Conservation (phyloP, 2,329 filamentous ascomycete genomes). For the Paecilomyces sp. region DNA sequence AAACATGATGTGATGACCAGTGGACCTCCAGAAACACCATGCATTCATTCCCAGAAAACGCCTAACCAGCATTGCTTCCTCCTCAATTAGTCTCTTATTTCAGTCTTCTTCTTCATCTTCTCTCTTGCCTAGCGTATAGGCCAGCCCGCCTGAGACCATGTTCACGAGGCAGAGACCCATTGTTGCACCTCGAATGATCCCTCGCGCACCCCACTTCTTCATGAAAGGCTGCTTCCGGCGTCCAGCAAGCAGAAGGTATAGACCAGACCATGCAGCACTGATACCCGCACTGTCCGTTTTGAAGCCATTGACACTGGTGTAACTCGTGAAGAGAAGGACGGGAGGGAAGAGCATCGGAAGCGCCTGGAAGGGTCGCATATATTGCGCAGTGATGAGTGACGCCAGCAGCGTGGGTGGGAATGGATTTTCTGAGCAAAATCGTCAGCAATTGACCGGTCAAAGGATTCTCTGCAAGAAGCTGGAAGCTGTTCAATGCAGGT, state of each 20-base stretch:
- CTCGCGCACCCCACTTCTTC: slow-evolving; percentile 39
- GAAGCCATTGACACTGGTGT: slow-evolving; percentile 57
- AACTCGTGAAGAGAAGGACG: slow-evolving; percentile 58
- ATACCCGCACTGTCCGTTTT: slow-evolving; percentile 58
- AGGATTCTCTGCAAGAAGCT: neutral
- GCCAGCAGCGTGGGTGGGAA: slow-evolving; percentile 59
- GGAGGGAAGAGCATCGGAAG: slow-evolving; percentile 63
- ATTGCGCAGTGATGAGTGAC: slow-evolving; percentile 59
- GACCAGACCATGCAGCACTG: slow-evolving; percentile 57
- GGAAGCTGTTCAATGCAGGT: neutral
- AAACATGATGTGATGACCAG: neutral
- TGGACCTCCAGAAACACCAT: neutral
- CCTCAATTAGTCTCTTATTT: neutral
- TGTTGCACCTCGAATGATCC: slow-evolving; percentile 37
- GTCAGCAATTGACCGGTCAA: neutral
- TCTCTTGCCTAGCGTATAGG: slow-evolving; percentile 38
- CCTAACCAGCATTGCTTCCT: neutral
- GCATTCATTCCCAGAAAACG: neutral
- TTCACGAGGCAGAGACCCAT: slow-evolving; percentile 42
- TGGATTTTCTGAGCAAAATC: slow-evolving; percentile 48
- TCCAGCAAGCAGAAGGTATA: slow-evolving; percentile 57
- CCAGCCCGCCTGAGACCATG: slow-evolving; percentile 38
- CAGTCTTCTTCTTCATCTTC: slow-evolving; percentile 26
- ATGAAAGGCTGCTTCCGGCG: slow-evolving; percentile 45
- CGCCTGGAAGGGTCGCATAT: slow-evolving; percentile 58